Evolutionary conservation across 2,329 filamentous ascomycete species (phyloP).

Genomic region (Xylariaceae sp.): DNA sequence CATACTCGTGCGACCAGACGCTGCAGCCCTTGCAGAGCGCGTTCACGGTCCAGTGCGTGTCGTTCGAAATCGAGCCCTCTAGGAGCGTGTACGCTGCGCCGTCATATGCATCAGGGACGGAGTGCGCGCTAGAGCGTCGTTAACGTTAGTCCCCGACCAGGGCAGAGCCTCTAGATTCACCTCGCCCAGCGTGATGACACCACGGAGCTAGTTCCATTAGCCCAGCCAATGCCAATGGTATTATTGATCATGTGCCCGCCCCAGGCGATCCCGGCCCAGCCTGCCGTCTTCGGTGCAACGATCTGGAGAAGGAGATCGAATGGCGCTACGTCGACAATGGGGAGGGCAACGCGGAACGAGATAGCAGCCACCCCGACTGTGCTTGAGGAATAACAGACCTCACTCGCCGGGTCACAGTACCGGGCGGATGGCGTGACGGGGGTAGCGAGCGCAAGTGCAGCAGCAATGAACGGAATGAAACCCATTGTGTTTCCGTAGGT

Average conservation of each 20-base stretch:
- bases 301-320: slow-evolving; percentile 35
- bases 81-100: slow-evolving; percentile 40
- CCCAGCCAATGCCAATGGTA: slow-evolving; percentile 31
- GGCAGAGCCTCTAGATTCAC: slow-evolving; percentile 18
- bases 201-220: slow-evolving; percentile 26
- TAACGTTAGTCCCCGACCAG: not conserved
- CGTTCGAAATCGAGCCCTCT: slow-evolving; percentile 40
- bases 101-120: slow-evolving; percentile 39
- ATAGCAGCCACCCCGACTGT: slow-evolving; percentile 25
- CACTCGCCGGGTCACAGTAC: slow-evolving; percentile 28
- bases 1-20: slow-evolving; percentile 29
- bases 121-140: slow-evolving; percentile 30
- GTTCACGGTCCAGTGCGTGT: slow-evolving; percentile 45
- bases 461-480: slow-evolving; percentile 16
- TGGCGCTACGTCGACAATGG: slow-evolving; percentile 27
- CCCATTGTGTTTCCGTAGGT: slow-evolving; percentile 14
- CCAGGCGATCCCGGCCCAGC: slow-evolving; percentile 34
- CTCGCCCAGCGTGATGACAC: slow-evolving; percentile 30
- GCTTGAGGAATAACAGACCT: slow-evolving; percentile 31
- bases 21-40: slow-evolving; percentile 45
- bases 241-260: slow-evolving; percentile 35
- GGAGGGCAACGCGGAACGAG: slow-evolving; percentile 30
- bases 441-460: slow-evolving; percentile 14
- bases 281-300: slow-evolving; percentile 30
- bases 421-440: slow-evolving; percentile 10